Conservation (phyloP, 1,284 basidiomycete species). For the Sporisorium iseilematis-ciliati region DNA sequence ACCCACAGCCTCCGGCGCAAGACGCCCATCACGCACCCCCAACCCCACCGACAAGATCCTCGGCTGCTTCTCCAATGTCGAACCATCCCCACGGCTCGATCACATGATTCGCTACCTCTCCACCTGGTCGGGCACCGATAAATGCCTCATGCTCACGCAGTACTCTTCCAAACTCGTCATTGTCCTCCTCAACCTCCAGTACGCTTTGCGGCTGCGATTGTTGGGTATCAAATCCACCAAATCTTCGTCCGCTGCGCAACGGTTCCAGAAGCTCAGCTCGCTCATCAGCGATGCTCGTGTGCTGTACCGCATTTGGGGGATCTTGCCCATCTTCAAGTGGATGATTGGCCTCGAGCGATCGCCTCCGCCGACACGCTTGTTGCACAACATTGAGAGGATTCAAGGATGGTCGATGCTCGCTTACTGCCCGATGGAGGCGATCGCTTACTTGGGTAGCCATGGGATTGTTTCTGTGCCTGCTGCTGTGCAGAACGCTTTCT, state of each 20-base stretch:
- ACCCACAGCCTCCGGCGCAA: conserved; percentile 14
- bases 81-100: conserved; percentile 57
- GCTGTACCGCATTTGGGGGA: conserved; percentile 68
- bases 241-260: conserved; percentile 44
- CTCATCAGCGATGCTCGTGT: conserved; percentile 63
- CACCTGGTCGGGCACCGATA: conserved; percentile 68
- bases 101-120: conserved; percentile 67
- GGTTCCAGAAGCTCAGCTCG: conserved; percentile 50
- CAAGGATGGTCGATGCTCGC: conserved; percentile 68
- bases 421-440: conserved; percentile 68
- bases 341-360: conserved; percentile 64
- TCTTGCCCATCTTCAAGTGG: conserved; percentile 69
- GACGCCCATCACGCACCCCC: conserved; percentile 27
- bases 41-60: conserved; percentile 57
- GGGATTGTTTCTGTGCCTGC: conserved; percentile 59
- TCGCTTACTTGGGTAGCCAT: conserved; percentile 66
- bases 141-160: conserved; percentile 67
- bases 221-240: conserved; percentile 45
- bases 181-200: conserved; percentile 59
- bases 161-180: conserved; percentile 65
- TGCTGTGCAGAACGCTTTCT: conserved; percentile 55
- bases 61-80: conserved; percentile 62
- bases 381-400: conserved; percentile 67
- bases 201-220: conserved; percentile 58
- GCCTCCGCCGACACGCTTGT: conserved; percentile 60